Percentiles rank a stretch among this genome's conserved stretches.
phyloP scores from a whole-genome alignment of 352 stramenopile species.

The Blastocystis sp. region DNA sequence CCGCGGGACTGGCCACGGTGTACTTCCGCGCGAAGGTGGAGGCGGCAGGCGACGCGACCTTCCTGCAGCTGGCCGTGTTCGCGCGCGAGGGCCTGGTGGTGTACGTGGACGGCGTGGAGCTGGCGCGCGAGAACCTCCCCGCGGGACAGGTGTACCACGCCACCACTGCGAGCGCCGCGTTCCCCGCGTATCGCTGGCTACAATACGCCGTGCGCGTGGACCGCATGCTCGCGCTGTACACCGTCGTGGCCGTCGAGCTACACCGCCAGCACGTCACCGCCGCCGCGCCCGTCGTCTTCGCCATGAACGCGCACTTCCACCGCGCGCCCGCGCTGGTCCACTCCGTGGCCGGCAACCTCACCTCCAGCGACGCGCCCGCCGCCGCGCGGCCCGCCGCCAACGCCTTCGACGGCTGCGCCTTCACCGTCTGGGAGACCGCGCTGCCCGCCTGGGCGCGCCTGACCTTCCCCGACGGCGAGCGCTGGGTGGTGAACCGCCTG shows the following conservation, averaged over 20 bases:
- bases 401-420: background rate
- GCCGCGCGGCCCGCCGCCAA: background rate
- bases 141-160: slow-evolving; percentile 1
- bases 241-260: slow-evolving; percentile 9
- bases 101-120: background rate
- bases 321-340: background rate
- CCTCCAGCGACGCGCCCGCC: slow-evolving; percentile 1
- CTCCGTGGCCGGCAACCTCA: background rate
- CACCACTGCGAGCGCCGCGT: background rate
- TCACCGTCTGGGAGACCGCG: background rate
- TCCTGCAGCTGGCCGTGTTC: background rate
- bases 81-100: slow-evolving; percentile 23
- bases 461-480: background rate
- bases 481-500: slow-evolving; percentile 14
- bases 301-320: background rate
- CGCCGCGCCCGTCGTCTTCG: background rate
- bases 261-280: background rate
- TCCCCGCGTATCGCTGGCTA: background rate
- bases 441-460: slow-evolving; percentile 7
- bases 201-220: background rate
- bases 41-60: background rate
- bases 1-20: slow-evolving; percentile 29
- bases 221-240: background rate
- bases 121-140: slow-evolving; percentile 33
- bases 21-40: slow-evolving; percentile 18